These are phyloP conservation scores for Clonostachys rosea DNA, from an alignment of 2,329 filamentous ascomycete species.

Conservation along the genomic window DNA sequence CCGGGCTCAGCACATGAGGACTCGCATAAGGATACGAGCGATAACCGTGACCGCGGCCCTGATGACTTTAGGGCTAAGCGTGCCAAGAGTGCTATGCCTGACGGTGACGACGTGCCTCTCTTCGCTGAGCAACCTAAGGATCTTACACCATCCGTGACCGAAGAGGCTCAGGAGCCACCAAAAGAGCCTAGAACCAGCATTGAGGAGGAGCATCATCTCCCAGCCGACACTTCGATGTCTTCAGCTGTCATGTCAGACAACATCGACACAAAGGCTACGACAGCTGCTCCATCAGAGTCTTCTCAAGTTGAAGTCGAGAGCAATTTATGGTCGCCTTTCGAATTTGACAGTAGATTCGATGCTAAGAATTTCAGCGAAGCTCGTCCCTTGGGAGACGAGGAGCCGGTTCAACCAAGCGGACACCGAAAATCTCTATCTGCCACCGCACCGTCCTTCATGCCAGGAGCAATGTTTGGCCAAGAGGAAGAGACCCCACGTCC, in stretches of 20 bases:
- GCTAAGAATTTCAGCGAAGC: slow-evolving; percentile 47
- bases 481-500: slow-evolving; percentile 8
- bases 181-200: slow-evolving; percentile 10
- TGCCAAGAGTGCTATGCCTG: slow-evolving; percentile 57
- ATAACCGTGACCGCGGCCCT: slow-evolving; percentile 57
- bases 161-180: slow-evolving; percentile 8
- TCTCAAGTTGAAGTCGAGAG: slow-evolving; percentile 44
- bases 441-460: slow-evolving; percentile 64
- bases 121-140: slow-evolving; percentile 57
- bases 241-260: slow-evolving; percentile 49
- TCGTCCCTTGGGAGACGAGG: slow-evolving; percentile 39
- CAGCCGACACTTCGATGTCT: slow-evolving; percentile 46
- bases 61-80: slow-evolving; percentile 73
- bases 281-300: slow-evolving; percentile 45
- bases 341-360: slow-evolving; percentile 47
- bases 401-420: slow-evolving; percentile 7
- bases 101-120: slow-evolving; percentile 68
- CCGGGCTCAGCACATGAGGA: not conserved
- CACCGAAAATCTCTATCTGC: slow-evolving; percentile 61
- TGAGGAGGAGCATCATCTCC: slow-evolving; percentile 35
- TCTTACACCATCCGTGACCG: not conserved
- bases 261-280: slow-evolving; percentile 46
- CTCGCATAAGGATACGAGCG: slow-evolving; percentile 11
- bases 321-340: slow-evolving; percentile 48
- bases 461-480: slow-evolving; percentile 25